Conservation (phyloP, 805 yeast genomes). For the Saturnispora serradocipensis region DNA sequence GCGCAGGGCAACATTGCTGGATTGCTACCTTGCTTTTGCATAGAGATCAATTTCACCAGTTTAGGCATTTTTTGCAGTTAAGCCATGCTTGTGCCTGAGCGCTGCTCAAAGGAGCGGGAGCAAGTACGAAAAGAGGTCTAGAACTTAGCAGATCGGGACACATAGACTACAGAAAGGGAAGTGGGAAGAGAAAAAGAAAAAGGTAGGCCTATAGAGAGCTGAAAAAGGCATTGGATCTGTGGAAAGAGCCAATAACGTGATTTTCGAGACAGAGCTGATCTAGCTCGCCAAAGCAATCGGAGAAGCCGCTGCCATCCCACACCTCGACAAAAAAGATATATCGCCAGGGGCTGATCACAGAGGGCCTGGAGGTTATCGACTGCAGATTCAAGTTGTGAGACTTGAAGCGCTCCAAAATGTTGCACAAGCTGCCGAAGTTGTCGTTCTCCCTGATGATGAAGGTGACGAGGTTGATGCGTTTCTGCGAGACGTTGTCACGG, state of each 20-base stretch:
- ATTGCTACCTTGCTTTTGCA: not conserved
- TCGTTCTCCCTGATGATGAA: slow-evolving; percentile 55
- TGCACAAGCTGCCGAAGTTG: slow-evolving; percentile 67
- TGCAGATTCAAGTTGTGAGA: slow-evolving; percentile 52
- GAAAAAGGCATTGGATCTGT: slow-evolving; percentile 21
- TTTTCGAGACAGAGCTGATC: slow-evolving; percentile 37
- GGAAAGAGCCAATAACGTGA: slow-evolving; percentile 45
- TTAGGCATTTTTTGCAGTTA: not conserved
- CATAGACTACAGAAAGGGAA: not conserved
- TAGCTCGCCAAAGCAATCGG: slow-evolving; percentile 34
- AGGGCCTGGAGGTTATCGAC: slow-evolving; percentile 72
- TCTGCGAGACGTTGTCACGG: slow-evolving; percentile 8
- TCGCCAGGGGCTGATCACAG: slow-evolving; percentile 60
- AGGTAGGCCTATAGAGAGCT: slow-evolving; percentile 7
- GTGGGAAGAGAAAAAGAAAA: not conserved
- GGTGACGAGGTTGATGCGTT: slow-evolving; percentile 45
- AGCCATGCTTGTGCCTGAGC: not conserved
- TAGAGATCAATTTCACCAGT: not conserved
- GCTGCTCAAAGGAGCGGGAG: not conserved
- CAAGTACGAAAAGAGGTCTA: not conserved
- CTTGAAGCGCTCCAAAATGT: slow-evolving; percentile 51
- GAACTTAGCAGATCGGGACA: not conserved
- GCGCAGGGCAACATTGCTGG: too few species aligned
- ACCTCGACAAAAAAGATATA: slow-evolving; percentile 76
- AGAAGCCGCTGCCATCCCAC: slow-evolving; percentile 27